Evolutionary conservation across 73 alveolate species (phyloP).

Genomic region (Uronychia setigera): DNA sequence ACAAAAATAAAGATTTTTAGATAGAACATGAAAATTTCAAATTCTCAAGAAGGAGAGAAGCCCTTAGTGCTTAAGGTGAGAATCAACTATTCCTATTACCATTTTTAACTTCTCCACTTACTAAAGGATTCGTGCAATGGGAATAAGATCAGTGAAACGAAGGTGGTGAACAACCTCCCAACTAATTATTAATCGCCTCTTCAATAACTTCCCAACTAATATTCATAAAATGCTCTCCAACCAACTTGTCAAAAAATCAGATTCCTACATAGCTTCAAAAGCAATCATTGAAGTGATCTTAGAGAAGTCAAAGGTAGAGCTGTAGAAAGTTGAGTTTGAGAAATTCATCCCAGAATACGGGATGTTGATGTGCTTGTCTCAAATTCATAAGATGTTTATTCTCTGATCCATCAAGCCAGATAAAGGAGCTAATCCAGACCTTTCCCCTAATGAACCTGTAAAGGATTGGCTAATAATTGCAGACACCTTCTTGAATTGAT

Average conservation of each 20-base stretch:
- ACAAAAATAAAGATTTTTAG: too few relatives aligned
- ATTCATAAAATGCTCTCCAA: too few relatives aligned
- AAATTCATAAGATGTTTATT: not conserved
- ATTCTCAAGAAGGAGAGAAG: constrained; percentile 55
- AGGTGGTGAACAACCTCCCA: constrained; percentile 39
- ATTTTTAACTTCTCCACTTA: too few relatives aligned
- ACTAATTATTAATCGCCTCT: constrained; percentile 22
- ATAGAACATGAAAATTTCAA: constrained; percentile 58
- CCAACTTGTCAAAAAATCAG: too few relatives aligned
- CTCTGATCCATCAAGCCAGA: not conserved
- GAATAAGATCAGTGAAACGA: constrained; percentile 49
- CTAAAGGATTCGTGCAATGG: constrained; percentile 38
- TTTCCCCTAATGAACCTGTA: not conserved
- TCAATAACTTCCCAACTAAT: too few relatives aligned
- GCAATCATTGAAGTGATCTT: not conserved
- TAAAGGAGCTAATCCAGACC: not conserved
- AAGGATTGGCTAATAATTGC: not conserved
- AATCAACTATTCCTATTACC: constrained; percentile 53
- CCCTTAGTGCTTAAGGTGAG: constrained; percentile 48
- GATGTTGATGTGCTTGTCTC: not conserved
- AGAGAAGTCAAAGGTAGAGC: not conserved
- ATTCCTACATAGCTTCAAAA: not conserved
- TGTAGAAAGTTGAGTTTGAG: not conserved
- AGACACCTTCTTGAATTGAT: not conserved
- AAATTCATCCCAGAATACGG: not conserved